Conservation (phyloP, 2,329 filamentous ascomycete species). For the Calonectria hongkongensis region DNA sequence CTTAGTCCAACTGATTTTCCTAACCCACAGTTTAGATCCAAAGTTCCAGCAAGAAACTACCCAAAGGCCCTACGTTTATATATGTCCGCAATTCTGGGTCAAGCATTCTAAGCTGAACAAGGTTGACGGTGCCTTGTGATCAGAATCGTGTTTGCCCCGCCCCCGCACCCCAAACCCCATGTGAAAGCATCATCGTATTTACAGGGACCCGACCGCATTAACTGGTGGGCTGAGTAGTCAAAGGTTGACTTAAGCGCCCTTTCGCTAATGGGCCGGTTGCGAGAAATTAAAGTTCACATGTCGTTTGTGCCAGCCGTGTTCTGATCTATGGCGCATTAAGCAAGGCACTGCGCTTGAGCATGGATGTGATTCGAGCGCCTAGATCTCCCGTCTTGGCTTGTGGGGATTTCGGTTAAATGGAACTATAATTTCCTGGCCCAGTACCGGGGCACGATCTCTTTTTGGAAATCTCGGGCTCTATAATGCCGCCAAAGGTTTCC, state of each 20-base stretch:
- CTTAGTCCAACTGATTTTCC: background rate
- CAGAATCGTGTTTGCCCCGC: constrained; percentile 5
- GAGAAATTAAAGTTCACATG: constrained; percentile 24
- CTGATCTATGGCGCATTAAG: constrained; percentile 14
- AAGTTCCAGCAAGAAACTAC: too few species aligned
- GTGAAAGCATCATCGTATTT: constrained; percentile 3
- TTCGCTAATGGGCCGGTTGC: constrained; percentile 30
- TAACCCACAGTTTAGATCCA: background rate
- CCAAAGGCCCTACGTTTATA: background rate
- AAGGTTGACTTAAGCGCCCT: constrained; percentile 30
- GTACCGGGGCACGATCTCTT: background rate
- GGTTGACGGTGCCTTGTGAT: background rate
- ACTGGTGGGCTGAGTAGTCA: background rate
- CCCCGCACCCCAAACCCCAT: constrained; percentile 21
- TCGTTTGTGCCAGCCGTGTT: background rate
- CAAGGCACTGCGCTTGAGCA: background rate
- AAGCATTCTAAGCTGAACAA: background rate
- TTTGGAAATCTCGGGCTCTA: constrained; percentile 17
- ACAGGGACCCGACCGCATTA: background rate
- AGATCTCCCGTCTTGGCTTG: constrained; percentile 14
- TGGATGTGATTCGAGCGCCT: constrained; percentile 38
- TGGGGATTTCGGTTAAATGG: constrained; percentile 30
- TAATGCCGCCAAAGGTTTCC: background rate
- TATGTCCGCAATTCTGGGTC: background rate
- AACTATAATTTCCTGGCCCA: constrained; percentile 19